phyloP scores from a whole-genome alignment of 768 basidiomycete genomes.

The Coprinopsis cinerea region DNA sequence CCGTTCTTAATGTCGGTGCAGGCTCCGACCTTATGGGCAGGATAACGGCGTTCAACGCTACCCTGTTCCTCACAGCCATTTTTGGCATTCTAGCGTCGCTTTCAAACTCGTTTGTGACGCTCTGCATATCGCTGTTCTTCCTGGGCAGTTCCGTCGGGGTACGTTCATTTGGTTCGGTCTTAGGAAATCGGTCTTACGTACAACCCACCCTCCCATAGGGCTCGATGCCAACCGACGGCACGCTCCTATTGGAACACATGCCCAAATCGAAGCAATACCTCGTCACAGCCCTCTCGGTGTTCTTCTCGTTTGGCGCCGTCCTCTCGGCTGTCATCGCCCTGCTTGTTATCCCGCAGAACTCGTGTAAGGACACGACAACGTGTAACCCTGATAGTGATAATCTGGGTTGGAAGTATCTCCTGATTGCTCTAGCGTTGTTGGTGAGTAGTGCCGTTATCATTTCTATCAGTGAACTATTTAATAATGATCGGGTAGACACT shows the following conservation, averaged over 20 bases:
- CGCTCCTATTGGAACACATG: constrained; percentile 87
- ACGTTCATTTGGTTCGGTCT: no score
- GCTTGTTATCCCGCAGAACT: constrained; percentile 68
- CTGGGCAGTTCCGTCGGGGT: constrained; percentile 94
- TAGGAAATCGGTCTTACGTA: background rate
- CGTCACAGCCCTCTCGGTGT: constrained; percentile 87
- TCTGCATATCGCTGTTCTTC: constrained; percentile 79
- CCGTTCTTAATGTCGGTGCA: constrained; percentile 13
- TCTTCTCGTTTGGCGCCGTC: constrained; percentile 92
- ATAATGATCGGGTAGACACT: constrained; percentile 53
- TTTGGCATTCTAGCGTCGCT: constrained; percentile 83
- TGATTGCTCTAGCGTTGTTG: constrained; percentile 70
- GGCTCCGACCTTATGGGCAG: constrained; percentile 88
- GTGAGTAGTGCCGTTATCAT: constrained; percentile 42
- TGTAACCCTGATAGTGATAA: constrained; percentile 77
- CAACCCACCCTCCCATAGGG: constrained; percentile 41
- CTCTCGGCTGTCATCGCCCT: constrained; percentile 77
- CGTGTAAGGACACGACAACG: constrained; percentile 39
- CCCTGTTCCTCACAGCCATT: constrained; percentile 82
- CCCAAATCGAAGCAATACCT: constrained; percentile 90
- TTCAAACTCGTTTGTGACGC: constrained; percentile 54
- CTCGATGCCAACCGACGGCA: constrained; percentile 96
- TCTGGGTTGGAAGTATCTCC: constrained; percentile 84
- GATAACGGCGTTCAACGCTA: constrained; percentile 86
- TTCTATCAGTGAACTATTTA: background rate